Percentiles rank a stretch among this genome's conserved stretches.
phyloP scores from a whole-genome alignment of 192 early-diverging fungal species.

The Rhizophagus clarus region DNA sequence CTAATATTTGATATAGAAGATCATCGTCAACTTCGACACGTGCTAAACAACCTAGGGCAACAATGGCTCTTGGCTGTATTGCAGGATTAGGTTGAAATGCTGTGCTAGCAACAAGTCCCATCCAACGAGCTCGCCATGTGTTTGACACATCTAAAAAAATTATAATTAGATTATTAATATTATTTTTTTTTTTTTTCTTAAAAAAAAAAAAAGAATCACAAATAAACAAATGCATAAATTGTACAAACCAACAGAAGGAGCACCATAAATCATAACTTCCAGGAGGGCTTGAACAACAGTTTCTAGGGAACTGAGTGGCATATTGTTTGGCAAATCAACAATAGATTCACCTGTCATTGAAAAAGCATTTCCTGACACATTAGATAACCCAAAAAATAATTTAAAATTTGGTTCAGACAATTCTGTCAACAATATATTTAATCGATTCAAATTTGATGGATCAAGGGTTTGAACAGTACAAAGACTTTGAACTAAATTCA shows the following conservation, averaged over 20 bases:
- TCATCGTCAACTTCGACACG: constrained; percentile 91
- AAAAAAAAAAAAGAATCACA: not conserved
- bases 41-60: constrained; percentile 84
- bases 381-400: constrained; percentile 73
- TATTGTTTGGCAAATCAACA: constrained; percentile 51
- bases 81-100: constrained; percentile 95
- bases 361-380: constrained; percentile 69
- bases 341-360: constrained; percentile 58
- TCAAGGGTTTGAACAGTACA: constrained; percentile 62
- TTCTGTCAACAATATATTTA: constrained; percentile 69
- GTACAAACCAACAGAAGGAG: constrained; percentile 60
- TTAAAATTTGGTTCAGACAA: constrained; percentile 81
- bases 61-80: constrained; percentile 92
- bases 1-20: constrained; percentile 87
- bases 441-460: constrained; percentile 52
- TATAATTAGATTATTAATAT: not conserved
- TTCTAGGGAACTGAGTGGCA: constrained; percentile 52
- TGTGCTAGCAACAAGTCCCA: constrained; percentile 84
- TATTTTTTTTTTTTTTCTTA: no score
- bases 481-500: constrained; percentile 88
- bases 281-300: constrained; percentile 62
- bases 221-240: not conserved
- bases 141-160: constrained; percentile 65
- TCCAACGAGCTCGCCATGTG: constrained; percentile 89
- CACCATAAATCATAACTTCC: constrained; percentile 67